Conservation (phyloP, 306 rosid genomes). For the Biancaea sappan region DNA sequence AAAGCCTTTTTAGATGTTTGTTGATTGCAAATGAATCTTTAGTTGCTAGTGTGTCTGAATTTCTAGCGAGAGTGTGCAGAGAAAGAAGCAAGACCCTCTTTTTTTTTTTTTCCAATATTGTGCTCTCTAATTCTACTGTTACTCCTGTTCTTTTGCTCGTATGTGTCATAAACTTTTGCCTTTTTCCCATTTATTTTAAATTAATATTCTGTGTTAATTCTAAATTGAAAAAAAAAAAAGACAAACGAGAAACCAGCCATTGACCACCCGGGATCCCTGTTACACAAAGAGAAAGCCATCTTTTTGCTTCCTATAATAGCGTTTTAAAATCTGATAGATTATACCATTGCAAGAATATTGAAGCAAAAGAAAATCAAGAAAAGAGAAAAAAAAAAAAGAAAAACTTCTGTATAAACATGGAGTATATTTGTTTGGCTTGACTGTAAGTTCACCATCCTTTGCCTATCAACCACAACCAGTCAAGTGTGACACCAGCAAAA, state of each 20-base stretch:
- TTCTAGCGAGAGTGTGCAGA: too few species aligned
- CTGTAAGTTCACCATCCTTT: constrained; percentile 70
- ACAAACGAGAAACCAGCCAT: too few species aligned
- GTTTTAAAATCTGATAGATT: neutral
- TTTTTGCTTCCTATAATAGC: neutral
- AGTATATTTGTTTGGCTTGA: neutral
- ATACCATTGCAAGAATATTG: neutral
- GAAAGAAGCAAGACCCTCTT: too few species aligned
- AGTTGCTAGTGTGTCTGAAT: too few species aligned
- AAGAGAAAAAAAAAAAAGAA: neutral
- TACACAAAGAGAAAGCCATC: neutral
- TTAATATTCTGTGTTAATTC: too few species aligned
- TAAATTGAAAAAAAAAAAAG: too few species aligned
- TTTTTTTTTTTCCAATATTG: too few species aligned
- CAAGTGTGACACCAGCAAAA: constrained; percentile 86
- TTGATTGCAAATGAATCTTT: too few species aligned
- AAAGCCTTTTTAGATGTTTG: too few species aligned
- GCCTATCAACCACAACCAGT: constrained; percentile 94
- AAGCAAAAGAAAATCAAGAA: neutral
- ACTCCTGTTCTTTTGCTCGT: neutral
- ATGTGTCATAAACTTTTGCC: neutral
- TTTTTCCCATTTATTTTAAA: too few species aligned
- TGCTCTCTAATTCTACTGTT: too few species aligned
- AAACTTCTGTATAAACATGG: neutral
- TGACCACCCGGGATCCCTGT: too few species aligned